Evolutionary conservation across 2,329 filamentous ascomycete genomes (phyloP), one percentile per base, ranked within the genome.

Genomic region (Cyanodermella asteris): DNA sequence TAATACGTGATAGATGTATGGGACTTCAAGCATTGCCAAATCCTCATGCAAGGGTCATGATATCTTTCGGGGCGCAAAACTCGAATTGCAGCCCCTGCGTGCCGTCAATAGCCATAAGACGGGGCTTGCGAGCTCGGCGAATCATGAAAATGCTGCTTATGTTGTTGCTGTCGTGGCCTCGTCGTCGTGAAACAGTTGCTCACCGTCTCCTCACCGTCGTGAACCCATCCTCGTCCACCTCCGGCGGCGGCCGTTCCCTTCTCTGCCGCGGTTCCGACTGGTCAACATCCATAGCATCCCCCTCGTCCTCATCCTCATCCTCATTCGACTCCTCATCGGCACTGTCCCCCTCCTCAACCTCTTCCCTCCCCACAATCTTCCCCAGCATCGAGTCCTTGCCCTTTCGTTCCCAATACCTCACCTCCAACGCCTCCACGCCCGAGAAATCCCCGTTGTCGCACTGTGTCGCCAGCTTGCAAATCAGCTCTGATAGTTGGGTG

Each of bases 221-320:
- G 44, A 84, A 84, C 4, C 76, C 76, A 41, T 84, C 76, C 36
- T 81, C 74, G 45, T 84, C 76, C 22, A 82, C 57, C 44, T 78
- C 66, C 0, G 75, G 73, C 41, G n/a, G 64, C 60, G 10, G 56
- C 46, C 49, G 69, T 76, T 46, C 76, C 67, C 44, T 59, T 69
- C 9, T 56, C 53, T 22, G 44, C 54, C 19, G 68, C 18, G 73
- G 74, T 31, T 80, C 73, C 20, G 54, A 62, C 70, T 77, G 76
- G 24, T 72, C 60, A 7, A 67, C 58, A 43, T 59, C 55, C 25
- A 39, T 36, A 22, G 54, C 51, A 23, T 72, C 69, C 5, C 51
- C 57, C 10, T 55, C 55, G 3, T 57, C 59, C 7, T 57, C 62
- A 7, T 58, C 52, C 2, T 54, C 53, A 3, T 60, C 58, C 3